A percentile compares a stretch with the other conserved stretches of the same genome.
Conservation (phyloP, 192 early-diverging fungal species). For the Backusella tarrabulga region DNA sequence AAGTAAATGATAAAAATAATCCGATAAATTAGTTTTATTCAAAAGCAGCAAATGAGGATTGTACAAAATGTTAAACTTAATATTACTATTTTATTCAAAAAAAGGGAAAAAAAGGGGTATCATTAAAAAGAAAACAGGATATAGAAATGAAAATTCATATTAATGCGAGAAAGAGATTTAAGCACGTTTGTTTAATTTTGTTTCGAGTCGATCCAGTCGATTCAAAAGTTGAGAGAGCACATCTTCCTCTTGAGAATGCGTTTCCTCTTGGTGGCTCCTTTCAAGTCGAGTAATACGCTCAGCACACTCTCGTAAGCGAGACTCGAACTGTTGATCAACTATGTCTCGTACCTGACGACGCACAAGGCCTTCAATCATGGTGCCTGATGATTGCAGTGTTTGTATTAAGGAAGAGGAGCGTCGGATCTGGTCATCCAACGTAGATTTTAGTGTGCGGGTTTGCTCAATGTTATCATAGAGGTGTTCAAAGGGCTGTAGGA, state of each 20-base stretch:
- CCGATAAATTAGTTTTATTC: neutral
- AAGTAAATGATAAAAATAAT: neutral
- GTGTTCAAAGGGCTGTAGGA: constrained; percentile 53
- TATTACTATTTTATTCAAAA: neutral
- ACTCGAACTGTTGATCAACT: constrained; percentile 44
- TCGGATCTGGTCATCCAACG: constrained; percentile 77
- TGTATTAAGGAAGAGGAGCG: constrained; percentile 70
- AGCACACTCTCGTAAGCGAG: constrained; percentile 29
- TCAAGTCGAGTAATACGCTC: constrained; percentile 8
- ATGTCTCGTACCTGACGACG: constrained; percentile 63
- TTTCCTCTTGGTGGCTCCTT: neutral
- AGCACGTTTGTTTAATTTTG: constrained; percentile 12
- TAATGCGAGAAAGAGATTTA: neutral
- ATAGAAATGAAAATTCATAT: neutral
- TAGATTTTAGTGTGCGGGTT: constrained; percentile 54
- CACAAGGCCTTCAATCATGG: constrained; percentile 78
- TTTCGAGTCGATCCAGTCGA: constrained; percentile 18
- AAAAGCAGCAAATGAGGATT: neutral
- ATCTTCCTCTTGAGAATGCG: neutral
- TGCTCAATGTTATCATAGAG: constrained; percentile 60
- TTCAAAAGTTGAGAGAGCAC: constrained; percentile 5
- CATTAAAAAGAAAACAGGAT: neutral
- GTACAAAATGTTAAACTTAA: neutral
- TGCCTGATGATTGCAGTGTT: constrained; percentile 63
- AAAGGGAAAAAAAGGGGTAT: neutral